Evolutionary conservation across 108 stramenopile genomes (phyloP).

Genomic region (Cyclotella kingstonii): DNA sequence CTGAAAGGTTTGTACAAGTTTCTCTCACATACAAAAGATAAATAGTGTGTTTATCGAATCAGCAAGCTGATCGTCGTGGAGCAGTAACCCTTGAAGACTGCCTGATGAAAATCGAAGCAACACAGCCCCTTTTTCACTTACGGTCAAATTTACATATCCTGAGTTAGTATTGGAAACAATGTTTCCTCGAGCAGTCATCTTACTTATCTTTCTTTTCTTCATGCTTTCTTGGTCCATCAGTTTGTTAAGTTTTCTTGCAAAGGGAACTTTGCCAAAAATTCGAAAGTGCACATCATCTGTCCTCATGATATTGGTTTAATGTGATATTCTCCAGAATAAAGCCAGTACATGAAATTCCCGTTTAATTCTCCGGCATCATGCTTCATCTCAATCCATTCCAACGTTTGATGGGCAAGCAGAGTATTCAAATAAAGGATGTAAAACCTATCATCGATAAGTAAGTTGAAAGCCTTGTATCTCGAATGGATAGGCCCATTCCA

Average conservation of each 20-base stretch:
- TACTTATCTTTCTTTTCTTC: constrained; percentile 7
- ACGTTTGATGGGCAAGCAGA: constrained; percentile 15
- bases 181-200: neutral
- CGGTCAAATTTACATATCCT: neutral
- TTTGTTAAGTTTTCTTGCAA: constrained; percentile 31
- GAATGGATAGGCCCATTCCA: too few relatives aligned
- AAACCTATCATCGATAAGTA: too few relatives aligned
- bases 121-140: constrained; percentile 25
- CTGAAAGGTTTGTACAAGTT: constrained; percentile 6
- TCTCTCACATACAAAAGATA: constrained; percentile 35
- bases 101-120: constrained; percentile 33
- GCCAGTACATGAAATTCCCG: constrained; percentile 28
- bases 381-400: constrained; percentile 33
- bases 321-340: constrained; percentile 28
- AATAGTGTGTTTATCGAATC: constrained; percentile 25
- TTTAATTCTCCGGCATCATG: constrained; percentile 13
- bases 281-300: constrained; percentile 6
- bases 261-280: constrained; percentile 42
- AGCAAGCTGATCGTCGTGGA: constrained; percentile 30
- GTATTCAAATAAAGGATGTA: constrained; percentile 36
- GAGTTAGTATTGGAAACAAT: neutral
- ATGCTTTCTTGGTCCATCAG: constrained; percentile 4
- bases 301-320: neutral
- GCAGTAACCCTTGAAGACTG: constrained; percentile 37
- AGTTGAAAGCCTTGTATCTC: too few relatives aligned